Conservation (phyloP, 495 filamentous ascomycete genomes). For the Evansstolkia leycettana region DNA sequence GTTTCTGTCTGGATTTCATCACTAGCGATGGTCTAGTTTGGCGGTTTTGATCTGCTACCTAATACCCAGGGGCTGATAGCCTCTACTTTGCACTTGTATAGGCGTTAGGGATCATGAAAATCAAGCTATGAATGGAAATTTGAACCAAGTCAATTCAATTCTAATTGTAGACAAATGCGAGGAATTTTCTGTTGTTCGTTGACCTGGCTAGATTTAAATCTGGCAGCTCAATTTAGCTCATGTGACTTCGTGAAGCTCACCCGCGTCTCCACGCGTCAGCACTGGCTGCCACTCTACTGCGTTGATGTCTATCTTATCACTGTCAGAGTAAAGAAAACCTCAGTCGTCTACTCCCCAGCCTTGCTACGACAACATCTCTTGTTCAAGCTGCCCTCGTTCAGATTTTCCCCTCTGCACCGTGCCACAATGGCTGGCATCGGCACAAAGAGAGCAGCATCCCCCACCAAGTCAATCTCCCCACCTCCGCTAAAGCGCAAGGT, state of each 20-base stretch:
- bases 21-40: neutral
- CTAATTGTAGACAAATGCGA: no score
- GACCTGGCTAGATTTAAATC: no score
- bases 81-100: no score
- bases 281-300: neutral
- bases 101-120: no score
- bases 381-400: neutral
- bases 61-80: neutral
- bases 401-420: constrained; percentile 6
- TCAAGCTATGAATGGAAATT: no score
- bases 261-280: constrained; percentile 18
- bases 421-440: constrained; percentile 21
- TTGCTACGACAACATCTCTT: no score
- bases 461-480: constrained; percentile 28
- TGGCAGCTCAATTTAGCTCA: constrained; percentile 8
- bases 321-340: no score
- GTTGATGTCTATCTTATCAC: no score
- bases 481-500: constrained; percentile 44
- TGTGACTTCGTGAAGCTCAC: constrained; percentile 33
- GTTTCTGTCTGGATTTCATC: constrained; percentile 2
- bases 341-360: no score
- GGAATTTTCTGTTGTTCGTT: no score
- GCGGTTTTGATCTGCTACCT: no score
- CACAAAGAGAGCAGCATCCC: constrained; percentile 24
- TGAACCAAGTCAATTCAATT: neutral